Conservation (phyloP, 2,329 filamentous ascomycete genomes). For the Phialocephala subalpina region DNA sequence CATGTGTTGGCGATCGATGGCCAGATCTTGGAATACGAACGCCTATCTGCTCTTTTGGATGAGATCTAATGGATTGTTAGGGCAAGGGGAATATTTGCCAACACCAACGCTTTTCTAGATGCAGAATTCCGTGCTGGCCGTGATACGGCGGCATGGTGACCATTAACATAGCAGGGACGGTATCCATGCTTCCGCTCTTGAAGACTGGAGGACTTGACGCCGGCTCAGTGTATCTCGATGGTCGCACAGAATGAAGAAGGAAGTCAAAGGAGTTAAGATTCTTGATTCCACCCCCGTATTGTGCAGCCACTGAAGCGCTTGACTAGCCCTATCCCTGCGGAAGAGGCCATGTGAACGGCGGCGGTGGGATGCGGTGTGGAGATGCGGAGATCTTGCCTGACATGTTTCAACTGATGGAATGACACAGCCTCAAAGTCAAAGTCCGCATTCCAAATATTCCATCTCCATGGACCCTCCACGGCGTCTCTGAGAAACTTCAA, state of each 20-base stretch:
- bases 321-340: background rate
- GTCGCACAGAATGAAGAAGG: background rate
- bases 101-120: background rate
- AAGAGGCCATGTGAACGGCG: background rate
- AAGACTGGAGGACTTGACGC: background rate
- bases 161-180: background rate
- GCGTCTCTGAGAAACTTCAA: background rate
- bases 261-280: background rate
- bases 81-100: background rate
- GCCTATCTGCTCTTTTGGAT: background rate
- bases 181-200: background rate
- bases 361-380: background rate
- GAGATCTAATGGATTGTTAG: background rate
- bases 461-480: background rate
- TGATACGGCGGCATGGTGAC: background rate
- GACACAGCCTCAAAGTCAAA: background rate
- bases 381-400: background rate
- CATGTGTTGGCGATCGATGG: slow-evolving; percentile 1
- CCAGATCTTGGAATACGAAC: slow-evolving; percentile 4
- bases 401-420: background rate
- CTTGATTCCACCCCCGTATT: background rate
- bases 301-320: background rate
- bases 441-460: background rate
- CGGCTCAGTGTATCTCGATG: background rate
- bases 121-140: slow-evolving; percentile 5